Conservation (phyloP, 805 yeast genomes). For the Monosporozyma aquatica region DNA sequence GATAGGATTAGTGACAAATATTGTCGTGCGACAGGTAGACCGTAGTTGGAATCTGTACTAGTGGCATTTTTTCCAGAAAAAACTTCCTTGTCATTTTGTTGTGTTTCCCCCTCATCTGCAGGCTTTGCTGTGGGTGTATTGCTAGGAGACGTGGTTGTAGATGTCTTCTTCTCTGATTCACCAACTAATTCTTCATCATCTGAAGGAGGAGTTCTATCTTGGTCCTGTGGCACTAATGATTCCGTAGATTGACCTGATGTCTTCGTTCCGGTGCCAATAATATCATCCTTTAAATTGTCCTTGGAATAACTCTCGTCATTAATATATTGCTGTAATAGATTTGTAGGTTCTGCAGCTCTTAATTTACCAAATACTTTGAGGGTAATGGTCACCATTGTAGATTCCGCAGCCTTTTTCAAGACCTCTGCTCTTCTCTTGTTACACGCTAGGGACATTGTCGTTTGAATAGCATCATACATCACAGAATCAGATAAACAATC, state of each 20-base stretch:
- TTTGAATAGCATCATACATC: constrained; percentile 80
- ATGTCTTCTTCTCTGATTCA: too few relatives aligned
- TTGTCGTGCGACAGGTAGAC: constrained; percentile 67
- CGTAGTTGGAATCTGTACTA: constrained; percentile 40
- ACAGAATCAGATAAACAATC: constrained; percentile 68
- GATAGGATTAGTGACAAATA: constrained; percentile 68
- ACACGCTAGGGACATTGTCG: constrained; percentile 84
- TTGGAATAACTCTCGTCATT: constrained; percentile 18
- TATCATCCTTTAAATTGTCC: constrained; percentile 13
- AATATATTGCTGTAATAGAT: constrained; percentile 10
- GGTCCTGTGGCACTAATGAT: neutral
- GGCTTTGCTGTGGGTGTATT: too few relatives aligned
- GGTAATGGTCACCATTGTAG: constrained; percentile 63
- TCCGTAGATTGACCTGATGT: neutral
- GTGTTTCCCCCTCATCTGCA: constrained; percentile 4
- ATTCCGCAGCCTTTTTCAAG: constrained; percentile 79
- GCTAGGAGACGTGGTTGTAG: too few relatives aligned
- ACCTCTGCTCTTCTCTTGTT: constrained; percentile 88
- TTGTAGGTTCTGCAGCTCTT: constrained; percentile 27
- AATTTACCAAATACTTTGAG: constrained; percentile 57
- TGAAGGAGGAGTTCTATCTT: neutral
- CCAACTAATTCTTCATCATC: neutral
- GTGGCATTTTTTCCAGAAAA: constrained; percentile 1
- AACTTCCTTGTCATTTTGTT: constrained; percentile 3
- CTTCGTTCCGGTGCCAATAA: constrained; percentile 11